Conservation (phyloP, 2,329 filamentous ascomycete species). For the Pseudogymnoascus verrucosus region DNA sequence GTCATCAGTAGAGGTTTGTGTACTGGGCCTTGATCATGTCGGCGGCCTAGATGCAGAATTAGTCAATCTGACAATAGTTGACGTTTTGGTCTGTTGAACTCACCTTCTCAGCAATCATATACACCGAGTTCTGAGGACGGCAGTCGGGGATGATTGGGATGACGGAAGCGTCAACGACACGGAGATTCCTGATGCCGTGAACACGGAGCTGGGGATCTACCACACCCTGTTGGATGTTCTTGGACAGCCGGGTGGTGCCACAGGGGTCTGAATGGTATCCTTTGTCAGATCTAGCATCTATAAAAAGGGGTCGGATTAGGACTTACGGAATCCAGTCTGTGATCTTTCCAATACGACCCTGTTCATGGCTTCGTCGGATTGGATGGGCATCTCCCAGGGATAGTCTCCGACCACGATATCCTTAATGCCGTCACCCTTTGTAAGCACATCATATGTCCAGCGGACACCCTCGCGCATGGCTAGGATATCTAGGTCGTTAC, state of each 20-base stretch:
- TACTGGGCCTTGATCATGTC: conserved; percentile 40
- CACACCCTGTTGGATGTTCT: conserved; percentile 42
- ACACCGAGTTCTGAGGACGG: conserved; percentile 52
- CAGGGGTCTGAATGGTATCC: conserved; percentile 35
- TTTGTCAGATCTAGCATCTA: not conserved
- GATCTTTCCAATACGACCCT: conserved; percentile 47
- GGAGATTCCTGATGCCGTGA: conserved; percentile 42
- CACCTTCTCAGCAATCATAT: conserved; percentile 50
- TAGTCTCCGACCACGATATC: conserved; percentile 46
- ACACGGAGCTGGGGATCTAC: conserved; percentile 43
- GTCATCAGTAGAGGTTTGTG: conserved; percentile 24
- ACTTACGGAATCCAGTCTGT: conserved; percentile 44
- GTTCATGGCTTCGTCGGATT: conserved; percentile 49
- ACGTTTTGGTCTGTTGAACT: conserved; percentile 26
- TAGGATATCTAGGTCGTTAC: conserved; percentile 41
- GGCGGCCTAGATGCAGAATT: conserved; percentile 23
- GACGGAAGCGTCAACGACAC: conserved; percentile 46
- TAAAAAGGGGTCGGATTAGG: conserved; percentile 19
- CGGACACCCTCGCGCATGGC: conserved; percentile 48
- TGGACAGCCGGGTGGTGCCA: conserved; percentile 45
- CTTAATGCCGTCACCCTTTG: conserved; percentile 47
- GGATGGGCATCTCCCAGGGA: conserved; percentile 51
- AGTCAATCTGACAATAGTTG: not conserved
- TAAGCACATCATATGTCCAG: conserved; percentile 37
- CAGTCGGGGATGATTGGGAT: conserved; percentile 46